Base-by-base conservation (phyloP, 768 basidiomycete genomes). In the Lactarius evosmus region DNA sequence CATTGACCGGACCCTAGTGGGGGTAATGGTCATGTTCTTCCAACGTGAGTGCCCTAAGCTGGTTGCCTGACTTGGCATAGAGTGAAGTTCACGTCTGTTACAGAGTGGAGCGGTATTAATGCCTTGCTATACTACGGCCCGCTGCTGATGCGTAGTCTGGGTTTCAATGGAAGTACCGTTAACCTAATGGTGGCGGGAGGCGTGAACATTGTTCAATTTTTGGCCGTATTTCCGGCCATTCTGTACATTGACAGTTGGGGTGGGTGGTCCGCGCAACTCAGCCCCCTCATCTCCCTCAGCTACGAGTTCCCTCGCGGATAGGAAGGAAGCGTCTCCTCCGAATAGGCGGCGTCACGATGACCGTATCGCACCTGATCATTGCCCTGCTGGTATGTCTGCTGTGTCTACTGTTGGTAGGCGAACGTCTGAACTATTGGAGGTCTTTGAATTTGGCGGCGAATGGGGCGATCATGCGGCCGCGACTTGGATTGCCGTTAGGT, bases 41-140 rank as follows among this genome's bases (percentile, higher is more conserved):
- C 91, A 93, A 74, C 91, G 91, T 90, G 67, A 44, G 85, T 74
- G 19, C 30, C 53, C 51, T 53, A 7, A 44, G 34, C n/a, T 41
- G 56, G 19, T 60, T 58, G 19, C 8, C 11, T 11, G 29, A 19
- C 25, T 22, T n/a, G 2, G 22, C 11, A 33, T 53, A 59, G 14
- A 8, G 11, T n/a, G 17, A 29, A 50, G 16, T 27, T 36, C 19
- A 1, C 17, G 11, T 9, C 17, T 8, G 9, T 30, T 51, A 27
- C 55, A 93, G 90, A 93, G 76, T 93, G 91, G 91, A 87, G 85
- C 62, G 91, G 91, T 2, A 93, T 93, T 66, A 93, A 93, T 70
- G 90, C 91, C 11, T 72, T 93, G 34, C 76, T 93, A 8, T 93
- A 93, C 69, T 93, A 91, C 68, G 91, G 90, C 0, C 91, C 91